Evolutionary conservation across 352 stramenopile species (phyloP).

Genomic region (Pythium plurisporium): DNA sequence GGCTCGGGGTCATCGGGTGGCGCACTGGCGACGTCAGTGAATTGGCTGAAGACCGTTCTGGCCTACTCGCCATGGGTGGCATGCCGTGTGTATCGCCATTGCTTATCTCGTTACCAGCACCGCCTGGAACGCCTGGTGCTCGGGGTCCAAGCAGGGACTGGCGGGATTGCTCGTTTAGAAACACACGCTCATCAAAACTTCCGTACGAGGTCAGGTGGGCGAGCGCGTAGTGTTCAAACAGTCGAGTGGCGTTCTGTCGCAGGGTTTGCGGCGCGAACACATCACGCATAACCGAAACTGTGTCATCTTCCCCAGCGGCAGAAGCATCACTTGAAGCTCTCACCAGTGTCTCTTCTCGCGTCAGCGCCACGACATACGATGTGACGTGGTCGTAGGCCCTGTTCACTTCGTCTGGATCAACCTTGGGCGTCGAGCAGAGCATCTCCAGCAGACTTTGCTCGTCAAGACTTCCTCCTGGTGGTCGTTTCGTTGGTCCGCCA

Average conservation of each 20-base stretch:
- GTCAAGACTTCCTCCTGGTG: not conserved
- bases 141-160: constrained; percentile 27
- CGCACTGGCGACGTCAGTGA: constrained; percentile 16
- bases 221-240: constrained; percentile 21
- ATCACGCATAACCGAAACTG: not conserved
- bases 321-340: not conserved
- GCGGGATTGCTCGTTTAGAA: constrained; percentile 30
- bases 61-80: constrained; percentile 11
- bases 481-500: constrained; percentile 23
- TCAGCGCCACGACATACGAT: constrained; percentile 4
- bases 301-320: not conserved
- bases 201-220: constrained; percentile 16
- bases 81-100: constrained; percentile 18
- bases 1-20: constrained; percentile 16
- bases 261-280: constrained; percentile 11
- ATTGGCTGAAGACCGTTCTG: constrained; percentile 7
- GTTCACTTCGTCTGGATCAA: constrained; percentile 21
- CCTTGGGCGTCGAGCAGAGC: constrained; percentile 27
- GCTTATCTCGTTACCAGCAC: not conserved
- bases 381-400: constrained; percentile 13
- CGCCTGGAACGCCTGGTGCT: not conserved
- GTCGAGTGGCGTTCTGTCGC: constrained; percentile 21
- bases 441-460: constrained; percentile 26
- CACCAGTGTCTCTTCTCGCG: constrained; percentile 14
- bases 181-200: constrained; percentile 30